Percentiles rank a stretch among this genome's conserved stretches.
These are phyloP conservation scores for Xerophyta viscosa DNA, from an alignment of 106 monocot genomes.

Conservation along the genomic window DNA sequence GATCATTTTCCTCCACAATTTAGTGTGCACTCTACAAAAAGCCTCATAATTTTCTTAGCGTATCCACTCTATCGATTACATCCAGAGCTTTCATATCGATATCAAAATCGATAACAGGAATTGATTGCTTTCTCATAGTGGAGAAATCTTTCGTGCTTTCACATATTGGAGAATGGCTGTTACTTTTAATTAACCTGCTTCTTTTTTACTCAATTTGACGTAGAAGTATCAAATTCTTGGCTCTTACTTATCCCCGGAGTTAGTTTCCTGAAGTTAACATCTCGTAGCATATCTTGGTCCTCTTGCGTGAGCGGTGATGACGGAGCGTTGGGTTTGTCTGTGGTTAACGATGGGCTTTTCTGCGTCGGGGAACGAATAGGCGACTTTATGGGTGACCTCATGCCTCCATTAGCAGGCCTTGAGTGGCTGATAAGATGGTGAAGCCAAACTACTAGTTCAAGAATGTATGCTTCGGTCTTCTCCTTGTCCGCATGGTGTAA, in stretches of 20 bases:
- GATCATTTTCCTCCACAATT: no score
- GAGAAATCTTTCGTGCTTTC: slow-evolving; percentile 26
- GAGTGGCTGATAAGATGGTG: slow-evolving; percentile 80
- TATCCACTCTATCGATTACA: slow-evolving; percentile 77
- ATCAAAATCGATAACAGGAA: slow-evolving; percentile 66
- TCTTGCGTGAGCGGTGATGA: slow-evolving; percentile 53
- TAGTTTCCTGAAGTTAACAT: slow-evolving; percentile 45
- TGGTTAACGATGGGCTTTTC: not conserved
- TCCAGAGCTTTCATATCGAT: slow-evolving; percentile 80
- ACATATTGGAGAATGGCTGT: slow-evolving; percentile 62
- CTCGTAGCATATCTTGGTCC: slow-evolving; percentile 78
- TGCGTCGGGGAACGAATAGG: slow-evolving; percentile 62
- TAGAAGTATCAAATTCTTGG: slow-evolving; percentile 60
- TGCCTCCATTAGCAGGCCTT: slow-evolving; percentile 46
- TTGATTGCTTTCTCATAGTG: slow-evolving; percentile 31
- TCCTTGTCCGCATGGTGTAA: slow-evolving; percentile 82
- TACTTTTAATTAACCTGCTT: slow-evolving; percentile 76
- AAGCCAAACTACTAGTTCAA: slow-evolving; percentile 85
- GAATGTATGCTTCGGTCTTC: slow-evolving; percentile 81
- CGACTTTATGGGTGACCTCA: slow-evolving; percentile 84
- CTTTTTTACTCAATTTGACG: slow-evolving; percentile 27
- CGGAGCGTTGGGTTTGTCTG: slow-evolving; percentile 11
- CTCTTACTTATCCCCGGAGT: slow-evolving; percentile 94
- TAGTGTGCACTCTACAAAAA: no score
- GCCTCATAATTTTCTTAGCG: slow-evolving; percentile 35